These are phyloP conservation scores for Kluyveromyces aestuarii DNA, from an alignment of 805 yeast species.

Conservation along the genomic window DNA sequence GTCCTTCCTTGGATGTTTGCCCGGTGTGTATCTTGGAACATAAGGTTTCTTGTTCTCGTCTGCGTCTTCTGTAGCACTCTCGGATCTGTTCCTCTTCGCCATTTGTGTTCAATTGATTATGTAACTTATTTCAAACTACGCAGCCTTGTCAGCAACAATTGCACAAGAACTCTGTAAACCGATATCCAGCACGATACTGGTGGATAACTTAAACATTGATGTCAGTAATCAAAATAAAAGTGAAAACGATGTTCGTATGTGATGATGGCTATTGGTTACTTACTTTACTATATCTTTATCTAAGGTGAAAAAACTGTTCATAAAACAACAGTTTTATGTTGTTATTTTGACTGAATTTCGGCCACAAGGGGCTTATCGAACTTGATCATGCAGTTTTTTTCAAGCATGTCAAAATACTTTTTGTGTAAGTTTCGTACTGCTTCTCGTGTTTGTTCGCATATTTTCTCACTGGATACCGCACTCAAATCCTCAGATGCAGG, in stretches of 20 bases:
- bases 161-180: too few species aligned
- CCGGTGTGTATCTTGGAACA: constrained; percentile 21
- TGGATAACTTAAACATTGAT: too few species aligned
- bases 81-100: constrained; percentile 1
- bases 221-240: too few species aligned
- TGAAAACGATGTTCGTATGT: too few species aligned
- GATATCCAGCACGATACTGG: too few species aligned
- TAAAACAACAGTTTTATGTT: too few species aligned
- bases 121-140: too few species aligned
- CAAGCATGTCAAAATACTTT: neutral
- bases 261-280: too few species aligned
- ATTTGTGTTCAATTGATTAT: neutral
- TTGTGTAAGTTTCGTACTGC: neutral
- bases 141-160: too few species aligned
- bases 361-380: constrained; percentile 1
- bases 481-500: neutral
- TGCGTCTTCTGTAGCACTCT: constrained; percentile 3
- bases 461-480: neutral
- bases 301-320: too few species aligned
- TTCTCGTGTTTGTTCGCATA: neutral
- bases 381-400: neutral
- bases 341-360: neutral
- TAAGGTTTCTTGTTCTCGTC: neutral
- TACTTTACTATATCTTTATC: too few species aligned
- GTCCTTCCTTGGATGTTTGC: constrained; percentile 25